Evolutionary conservation across 2,329 filamentous ascomycete genomes (phyloP).

Genomic region (Nemania diffusa): DNA sequence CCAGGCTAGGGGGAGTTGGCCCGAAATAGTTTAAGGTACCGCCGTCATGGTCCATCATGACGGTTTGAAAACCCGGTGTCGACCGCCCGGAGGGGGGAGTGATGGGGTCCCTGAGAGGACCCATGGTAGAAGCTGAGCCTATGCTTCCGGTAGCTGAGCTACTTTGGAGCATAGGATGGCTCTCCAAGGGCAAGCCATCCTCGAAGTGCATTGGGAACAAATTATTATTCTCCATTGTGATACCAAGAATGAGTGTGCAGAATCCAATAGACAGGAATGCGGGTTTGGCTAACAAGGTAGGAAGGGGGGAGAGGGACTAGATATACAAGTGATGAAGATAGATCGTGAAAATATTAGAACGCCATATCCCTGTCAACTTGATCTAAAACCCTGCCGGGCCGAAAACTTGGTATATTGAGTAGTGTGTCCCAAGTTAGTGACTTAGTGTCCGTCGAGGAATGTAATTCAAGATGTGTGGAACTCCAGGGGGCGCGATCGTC

Average conservation of each 20-base stretch:
- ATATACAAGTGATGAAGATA: slow-evolving; percentile 25
- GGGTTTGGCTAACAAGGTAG: background rate
- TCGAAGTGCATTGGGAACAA: background rate
- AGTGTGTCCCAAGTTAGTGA: background rate
- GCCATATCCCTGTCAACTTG: slow-evolving; percentile 38
- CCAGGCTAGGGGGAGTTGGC: slow-evolving; percentile 47
- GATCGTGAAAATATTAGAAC: slow-evolving; percentile 36
- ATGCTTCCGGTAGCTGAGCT: slow-evolving; percentile 47
- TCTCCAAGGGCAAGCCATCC: background rate
- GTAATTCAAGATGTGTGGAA: slow-evolving; percentile 38
- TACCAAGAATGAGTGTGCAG: background rate
- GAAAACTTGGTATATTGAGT: background rate
- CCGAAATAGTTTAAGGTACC: background rate
- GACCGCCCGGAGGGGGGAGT: slow-evolving; percentile 51
- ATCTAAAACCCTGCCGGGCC: background rate
- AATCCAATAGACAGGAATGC: slow-evolving; percentile 2
- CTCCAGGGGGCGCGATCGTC: slow-evolving; percentile 23
- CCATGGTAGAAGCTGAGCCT: slow-evolving; percentile 47
- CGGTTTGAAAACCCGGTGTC: slow-evolving; percentile 44
- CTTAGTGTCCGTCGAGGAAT: slow-evolving; percentile 41
- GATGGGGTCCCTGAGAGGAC: slow-evolving; percentile 44
- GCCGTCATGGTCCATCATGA: slow-evolving; percentile 44
- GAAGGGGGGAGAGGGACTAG: background rate
- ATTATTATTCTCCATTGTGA: background rate
- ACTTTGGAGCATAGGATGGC: slow-evolving; percentile 25